Percentiles rank a stretch among this genome's conserved stretches.
These are phyloP conservation scores for Epichloe glyceriae DNA, from an alignment of 2,329 filamentous ascomycete species.

Conservation along the genomic window DNA sequence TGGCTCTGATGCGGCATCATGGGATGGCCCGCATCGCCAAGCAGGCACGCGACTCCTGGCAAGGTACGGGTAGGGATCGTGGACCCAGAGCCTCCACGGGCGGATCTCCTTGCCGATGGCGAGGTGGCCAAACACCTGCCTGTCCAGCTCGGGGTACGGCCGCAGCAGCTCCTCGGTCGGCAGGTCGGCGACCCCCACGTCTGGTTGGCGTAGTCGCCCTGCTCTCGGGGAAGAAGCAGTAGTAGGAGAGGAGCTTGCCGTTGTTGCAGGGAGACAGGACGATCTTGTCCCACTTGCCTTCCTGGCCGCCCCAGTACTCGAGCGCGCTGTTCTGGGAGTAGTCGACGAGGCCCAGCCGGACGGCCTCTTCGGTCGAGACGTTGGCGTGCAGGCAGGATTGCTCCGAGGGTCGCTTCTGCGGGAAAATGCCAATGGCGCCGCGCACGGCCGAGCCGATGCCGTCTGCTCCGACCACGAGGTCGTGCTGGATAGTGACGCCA, in stretches of 20 bases:
- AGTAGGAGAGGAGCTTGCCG: conserved; percentile 52
- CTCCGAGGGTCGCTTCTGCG: conserved; percentile 45
- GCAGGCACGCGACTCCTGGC: conserved; percentile 39
- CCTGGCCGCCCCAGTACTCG: conserved; percentile 59
- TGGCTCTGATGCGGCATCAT: conserved; percentile 58
- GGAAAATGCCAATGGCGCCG: conserved; percentile 46
- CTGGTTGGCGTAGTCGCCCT: conserved; percentile 48
- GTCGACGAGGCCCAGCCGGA: conserved; percentile 46
- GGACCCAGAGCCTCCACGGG: conserved; percentile 51
- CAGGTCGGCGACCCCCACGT: conserved; percentile 41
- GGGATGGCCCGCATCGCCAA: conserved; percentile 55
- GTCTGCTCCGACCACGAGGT: conserved; percentile 51
- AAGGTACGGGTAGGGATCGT: conserved; percentile 47
- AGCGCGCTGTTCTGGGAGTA: conserved; percentile 48
- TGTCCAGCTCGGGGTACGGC: conserved; percentile 47
- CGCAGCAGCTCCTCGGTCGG: conserved; percentile 46
- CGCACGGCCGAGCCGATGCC: conserved; percentile 56
- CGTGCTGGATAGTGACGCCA: conserved; percentile 35
- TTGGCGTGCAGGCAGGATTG: conserved; percentile 53
- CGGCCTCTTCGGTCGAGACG: conserved; percentile 46
- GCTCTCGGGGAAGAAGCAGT: conserved; percentile 49
- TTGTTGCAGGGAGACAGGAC: conserved; percentile 57
- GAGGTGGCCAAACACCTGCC: conserved; percentile 42
- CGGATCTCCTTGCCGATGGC: conserved; percentile 48
- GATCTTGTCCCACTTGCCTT: conserved; percentile 54